phyloP scores from a whole-genome alignment of 2,329 filamentous ascomycete species.

The Cladobotryum mycophilum region DNA sequence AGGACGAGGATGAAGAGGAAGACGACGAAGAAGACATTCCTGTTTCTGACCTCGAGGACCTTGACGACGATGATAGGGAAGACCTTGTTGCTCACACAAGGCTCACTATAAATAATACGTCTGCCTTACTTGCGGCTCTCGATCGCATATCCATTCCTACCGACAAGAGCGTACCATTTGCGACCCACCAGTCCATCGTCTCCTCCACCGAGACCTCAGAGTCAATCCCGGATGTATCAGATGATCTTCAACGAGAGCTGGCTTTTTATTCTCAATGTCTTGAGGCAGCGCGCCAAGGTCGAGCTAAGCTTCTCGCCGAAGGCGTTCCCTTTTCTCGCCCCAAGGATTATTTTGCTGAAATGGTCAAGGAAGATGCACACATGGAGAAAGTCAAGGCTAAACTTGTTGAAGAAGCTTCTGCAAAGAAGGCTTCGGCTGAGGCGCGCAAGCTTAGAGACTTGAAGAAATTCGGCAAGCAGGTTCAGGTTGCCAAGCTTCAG shows the following conservation, averaged over 20 bases:
- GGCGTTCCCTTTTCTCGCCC: slow-evolving; percentile 81
- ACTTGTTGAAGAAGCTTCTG: slow-evolving; percentile 82
- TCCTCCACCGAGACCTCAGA: slow-evolving; percentile 57
- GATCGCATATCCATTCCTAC: slow-evolving; percentile 69
- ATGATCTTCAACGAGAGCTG: slow-evolving; percentile 87
- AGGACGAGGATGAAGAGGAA: slow-evolving; percentile 54
- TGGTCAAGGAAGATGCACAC: slow-evolving; percentile 97
- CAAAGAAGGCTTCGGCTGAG: slow-evolving; percentile 87
- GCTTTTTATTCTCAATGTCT: slow-evolving; percentile 90
- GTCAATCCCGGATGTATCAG: slow-evolving; percentile 74
- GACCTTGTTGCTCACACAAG: slow-evolving; percentile 86
- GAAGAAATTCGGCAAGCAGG: slow-evolving; percentile 99
- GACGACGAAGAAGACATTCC: slow-evolving; percentile 84
- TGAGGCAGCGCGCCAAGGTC: slow-evolving; percentile 67
- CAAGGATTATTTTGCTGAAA: slow-evolving; percentile 95
- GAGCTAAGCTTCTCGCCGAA: slow-evolving; percentile 71
- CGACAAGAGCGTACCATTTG: slow-evolving; percentile 65
- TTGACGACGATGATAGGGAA: slow-evolving; percentile 72
- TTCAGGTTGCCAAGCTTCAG: slow-evolving; percentile 92
- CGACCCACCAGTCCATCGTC: slow-evolving; percentile 71
- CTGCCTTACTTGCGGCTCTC: slow-evolving; percentile 73
- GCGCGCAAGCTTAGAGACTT: slow-evolving; percentile 87
- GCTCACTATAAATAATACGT: slow-evolving; percentile 94
- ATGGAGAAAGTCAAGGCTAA: slow-evolving; percentile 96
- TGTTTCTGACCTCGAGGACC: slow-evolving; percentile 76